Base-by-base conservation (phyloP, 2,329 filamentous ascomycete species). In the Lachnellula cervina region DNA sequence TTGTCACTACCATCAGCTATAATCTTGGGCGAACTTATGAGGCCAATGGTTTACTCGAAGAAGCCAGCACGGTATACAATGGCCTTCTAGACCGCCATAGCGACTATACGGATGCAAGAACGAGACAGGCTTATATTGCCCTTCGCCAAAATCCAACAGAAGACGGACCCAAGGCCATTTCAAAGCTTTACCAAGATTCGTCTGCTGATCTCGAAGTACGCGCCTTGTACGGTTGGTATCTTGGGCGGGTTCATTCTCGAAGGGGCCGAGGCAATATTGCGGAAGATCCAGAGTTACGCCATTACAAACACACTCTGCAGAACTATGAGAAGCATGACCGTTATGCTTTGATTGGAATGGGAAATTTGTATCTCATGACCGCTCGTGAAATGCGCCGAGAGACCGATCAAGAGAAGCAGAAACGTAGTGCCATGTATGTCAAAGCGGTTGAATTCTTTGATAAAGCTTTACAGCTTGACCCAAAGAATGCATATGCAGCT, bases 401-500 rank as follows among this genome's bases (percentile, higher is more conserved):
- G 59, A 89, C 89, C 0, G 94, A 97, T 8, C 80, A 85, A 57
- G 93, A 99, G 58, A 96, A 90, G 73, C 88, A 96, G 66, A 96
- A 95, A 76, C 86, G 92, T 52, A 88, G 87, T 55, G 89, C 88
- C 64, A 87, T 85, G 59, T 99, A 97, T 69, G 84, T 86, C 69
- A 91, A 93, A 63, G 92, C 94, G 0, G 92, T 97, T 11, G 95
- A 99, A 70, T 99, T 99, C 73, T 99, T 97, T 66, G 94, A 97
- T 70, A 99, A 99, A 74, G 93, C 93, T 4, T 77, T 99, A 21
- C 90, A 95, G 60, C 77, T 99, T n/a, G 94, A 99, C 67, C 86
- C 91, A 0, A 91, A 88, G 74, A 99, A 97, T 64, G 93, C 94
- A 0, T 96, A 96, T 70, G 95, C 95, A 7, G 94, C 94, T 2